A percentile compares a stretch with the other conserved stretches of the same genome.
phyloP scores from a whole-genome alignment of 352 stramenopile species.

The Stramenopiles sp. region DNA sequence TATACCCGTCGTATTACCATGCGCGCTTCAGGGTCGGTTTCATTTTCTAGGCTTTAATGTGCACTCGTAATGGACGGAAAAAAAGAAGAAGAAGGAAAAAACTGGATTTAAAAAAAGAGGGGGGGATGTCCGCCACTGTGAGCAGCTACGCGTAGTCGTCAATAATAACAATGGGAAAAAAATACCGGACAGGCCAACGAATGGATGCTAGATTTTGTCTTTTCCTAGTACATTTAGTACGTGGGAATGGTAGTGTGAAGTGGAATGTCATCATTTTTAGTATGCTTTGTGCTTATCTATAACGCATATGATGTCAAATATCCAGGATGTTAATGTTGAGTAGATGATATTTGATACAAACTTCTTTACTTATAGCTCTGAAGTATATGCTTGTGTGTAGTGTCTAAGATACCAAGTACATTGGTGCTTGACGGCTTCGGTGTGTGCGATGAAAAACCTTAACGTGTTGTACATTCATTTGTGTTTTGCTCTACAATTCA shows the following conservation, averaged over 20 bases:
- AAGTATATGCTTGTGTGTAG: conserved; percentile 4
- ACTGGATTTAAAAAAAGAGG: no score
- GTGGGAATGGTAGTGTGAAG: conserved; percentile 6
- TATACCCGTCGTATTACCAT: no score
- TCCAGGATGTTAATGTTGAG: conserved; percentile 1
- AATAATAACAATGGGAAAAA: no score
- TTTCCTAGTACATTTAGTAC: conserved; percentile 13
- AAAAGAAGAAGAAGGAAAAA: no score
- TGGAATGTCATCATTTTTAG: conserved; percentile 7
- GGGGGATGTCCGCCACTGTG: no score
- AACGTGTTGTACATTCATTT: no score
- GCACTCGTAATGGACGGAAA: no score
- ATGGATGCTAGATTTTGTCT: conserved; percentile 13
- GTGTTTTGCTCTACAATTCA: no score
- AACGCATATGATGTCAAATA: conserved; percentile 8
- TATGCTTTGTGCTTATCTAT: background rate
- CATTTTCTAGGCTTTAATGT: no score
- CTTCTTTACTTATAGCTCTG: background rate
- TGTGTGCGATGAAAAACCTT: no score
- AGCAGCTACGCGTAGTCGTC: no score
- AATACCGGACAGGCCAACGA: conserved; percentile 2
- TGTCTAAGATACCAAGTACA: background rate
- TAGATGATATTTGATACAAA: conserved; percentile 8
- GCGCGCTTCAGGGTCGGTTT: no score
- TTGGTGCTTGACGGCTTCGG: background rate